Percentiles rank a stretch among this genome's conserved stretches.
phyloP scores from a whole-genome alignment of 2,329 filamentous ascomycete species.

The Verticillium albo-atrum region DNA sequence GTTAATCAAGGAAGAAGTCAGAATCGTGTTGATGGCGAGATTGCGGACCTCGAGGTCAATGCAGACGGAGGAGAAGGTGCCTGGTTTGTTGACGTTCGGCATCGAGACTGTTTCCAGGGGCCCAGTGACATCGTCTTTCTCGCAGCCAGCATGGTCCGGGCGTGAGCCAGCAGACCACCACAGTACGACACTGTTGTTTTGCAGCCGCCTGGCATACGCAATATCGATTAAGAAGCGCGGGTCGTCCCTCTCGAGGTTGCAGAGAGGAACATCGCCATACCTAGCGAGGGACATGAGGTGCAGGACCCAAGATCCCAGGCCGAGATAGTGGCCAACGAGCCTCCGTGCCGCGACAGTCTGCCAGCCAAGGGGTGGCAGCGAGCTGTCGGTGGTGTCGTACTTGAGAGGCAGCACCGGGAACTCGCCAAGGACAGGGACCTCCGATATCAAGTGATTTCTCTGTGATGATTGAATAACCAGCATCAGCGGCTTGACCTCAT shows the following conservation, averaged over 20 bases:
- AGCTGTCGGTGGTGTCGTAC: slow-evolving; percentile 78
- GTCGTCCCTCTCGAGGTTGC: slow-evolving; percentile 92
- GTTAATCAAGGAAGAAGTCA: slow-evolving; percentile 94
- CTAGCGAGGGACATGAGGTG: slow-evolving; percentile 83
- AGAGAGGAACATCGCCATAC: slow-evolving; percentile 91
- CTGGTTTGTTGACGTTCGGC: slow-evolving; percentile 89
- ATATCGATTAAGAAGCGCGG: slow-evolving; percentile 94
- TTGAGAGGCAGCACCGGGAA: slow-evolving; percentile 79
- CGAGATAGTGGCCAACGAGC: slow-evolving; percentile 83
- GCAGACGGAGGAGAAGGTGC: slow-evolving; percentile 92
- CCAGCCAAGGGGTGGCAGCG: slow-evolving; percentile 89
- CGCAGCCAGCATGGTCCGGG: slow-evolving; percentile 93
- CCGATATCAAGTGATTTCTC: slow-evolving; percentile 72
- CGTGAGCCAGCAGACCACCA: slow-evolving; percentile 92
- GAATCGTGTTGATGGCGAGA: slow-evolving; percentile 93
- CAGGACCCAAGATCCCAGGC: slow-evolving; percentile 86
- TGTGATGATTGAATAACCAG: slow-evolving; percentile 90
- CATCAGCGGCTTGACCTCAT: slow-evolving; percentile 75
- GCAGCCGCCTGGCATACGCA: slow-evolving; percentile 83
- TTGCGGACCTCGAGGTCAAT: slow-evolving; percentile 94
- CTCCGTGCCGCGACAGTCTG: slow-evolving; percentile 83
- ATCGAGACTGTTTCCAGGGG: slow-evolving; percentile 83
- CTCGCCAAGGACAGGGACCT: slow-evolving; percentile 77
- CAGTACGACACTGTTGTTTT: slow-evolving; percentile 86
- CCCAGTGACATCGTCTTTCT: slow-evolving; percentile 83